Evolutionary conservation across 176 grass and related monocot species (phyloP), one percentile per base, ranked within the genome.

Genomic region (Avena insularis): DNA sequence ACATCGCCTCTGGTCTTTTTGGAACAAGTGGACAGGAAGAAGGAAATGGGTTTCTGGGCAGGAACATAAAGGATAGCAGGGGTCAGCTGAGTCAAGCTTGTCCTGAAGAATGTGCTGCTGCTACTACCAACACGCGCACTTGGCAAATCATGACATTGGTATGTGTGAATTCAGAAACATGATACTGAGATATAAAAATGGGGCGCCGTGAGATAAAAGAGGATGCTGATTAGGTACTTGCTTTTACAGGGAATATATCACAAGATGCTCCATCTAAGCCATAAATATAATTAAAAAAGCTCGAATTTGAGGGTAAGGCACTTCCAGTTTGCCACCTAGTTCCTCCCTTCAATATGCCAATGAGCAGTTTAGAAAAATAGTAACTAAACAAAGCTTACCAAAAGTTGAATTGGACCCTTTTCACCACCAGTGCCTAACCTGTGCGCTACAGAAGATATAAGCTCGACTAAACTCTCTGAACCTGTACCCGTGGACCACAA

Each of bases 401-500:
- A 64, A 80, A 99, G 87, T 86, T 92, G 92, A 93, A 93, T 36
- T 82, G 88, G 86, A 33, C 12, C 78, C 84, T 87, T 71, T 40
- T 93, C 83, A 20, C 69, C 62, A 75, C 27, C 67, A 62, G 90
- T 90, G 35, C 85, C 89, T 84, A 92, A 89, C 74, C 97, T 93
- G 81, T 85, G 78, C 47, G 46, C 80, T 80, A 93, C 91, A 85
- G 85, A 82, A 75, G 90, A 87, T 60, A 87, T 36, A 66, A 99
- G 77, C 61, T 99, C 94, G 38, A 87, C 64, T 82, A 96, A 90
- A 65, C 53, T 92, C 57, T 99, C 97, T 15, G 87, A 91, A 11
- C 87, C 97, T 99, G 75, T 33, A 77, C 53, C 2, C 36, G 68
- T 36, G 46, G 10, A 85, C 77, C n/a, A 80, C 16, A 68, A 45